Evolutionary conservation across 768 basidiomycete genomes (phyloP).

Genomic region (Leccinellum luteum): DNA sequence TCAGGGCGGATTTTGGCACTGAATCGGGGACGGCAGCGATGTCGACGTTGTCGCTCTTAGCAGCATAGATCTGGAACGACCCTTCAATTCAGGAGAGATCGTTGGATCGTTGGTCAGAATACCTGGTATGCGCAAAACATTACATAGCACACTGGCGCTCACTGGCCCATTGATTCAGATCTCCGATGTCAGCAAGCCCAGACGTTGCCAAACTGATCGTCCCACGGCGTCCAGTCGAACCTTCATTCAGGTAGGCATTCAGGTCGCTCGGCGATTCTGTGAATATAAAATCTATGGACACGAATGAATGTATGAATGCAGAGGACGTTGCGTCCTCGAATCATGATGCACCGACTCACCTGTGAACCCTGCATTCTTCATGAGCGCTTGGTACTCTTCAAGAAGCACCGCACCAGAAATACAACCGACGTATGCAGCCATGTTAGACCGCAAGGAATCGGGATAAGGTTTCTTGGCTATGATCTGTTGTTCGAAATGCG

Average conservation of each 20-base stretch:
- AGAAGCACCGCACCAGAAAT: constrained; percentile 44
- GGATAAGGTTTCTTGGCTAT: constrained; percentile 46
- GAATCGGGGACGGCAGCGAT: neutral
- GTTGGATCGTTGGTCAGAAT: neutral
- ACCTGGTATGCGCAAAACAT: neutral
- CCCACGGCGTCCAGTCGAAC: constrained; percentile 12
- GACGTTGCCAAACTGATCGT: neutral
- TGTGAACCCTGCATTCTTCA: constrained; percentile 41
- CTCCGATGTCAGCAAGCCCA: constrained; percentile 17
- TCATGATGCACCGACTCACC: constrained; percentile 28
- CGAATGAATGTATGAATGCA: neutral
- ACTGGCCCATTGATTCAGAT: constrained; percentile 48
- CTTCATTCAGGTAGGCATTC: constrained; percentile 29
- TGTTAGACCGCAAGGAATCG: constrained; percentile 38
- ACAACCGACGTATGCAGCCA: constrained; percentile 43
- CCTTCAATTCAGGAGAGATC: constrained; percentile 24
- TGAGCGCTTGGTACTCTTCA: constrained; percentile 37
- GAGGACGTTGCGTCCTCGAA: neutral
- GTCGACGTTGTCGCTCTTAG: constrained; percentile 27
- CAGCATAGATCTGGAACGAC: constrained; percentile 47
- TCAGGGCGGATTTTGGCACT: constrained; percentile 25
- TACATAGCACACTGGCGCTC: constrained; percentile 10
- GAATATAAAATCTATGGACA: constrained; percentile 40
- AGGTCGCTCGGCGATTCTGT: constrained; percentile 42
- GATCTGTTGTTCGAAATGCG: constrained; percentile 34